Percentiles rank a stretch among this genome's conserved stretches.
phyloP scores from a whole-genome alignment of 768 basidiomycete species.

The Kwoniella bestiolae region DNA sequence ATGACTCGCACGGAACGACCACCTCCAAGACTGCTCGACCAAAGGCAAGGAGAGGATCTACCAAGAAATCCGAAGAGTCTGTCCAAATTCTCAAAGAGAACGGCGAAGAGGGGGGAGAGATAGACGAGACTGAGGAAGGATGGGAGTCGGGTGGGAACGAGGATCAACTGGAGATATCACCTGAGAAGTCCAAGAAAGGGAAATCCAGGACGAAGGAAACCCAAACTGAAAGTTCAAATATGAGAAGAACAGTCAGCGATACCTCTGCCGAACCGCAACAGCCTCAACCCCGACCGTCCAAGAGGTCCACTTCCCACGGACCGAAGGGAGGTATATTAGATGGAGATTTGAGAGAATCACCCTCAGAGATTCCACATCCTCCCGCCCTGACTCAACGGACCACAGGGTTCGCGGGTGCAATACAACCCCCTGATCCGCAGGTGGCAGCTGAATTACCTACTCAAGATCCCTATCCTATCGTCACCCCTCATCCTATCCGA shows the following conservation, averaged over 20 bases:
- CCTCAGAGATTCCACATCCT: constrained; percentile 4
- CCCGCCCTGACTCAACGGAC: constrained; percentile 27
- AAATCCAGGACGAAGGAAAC: constrained; percentile 4
- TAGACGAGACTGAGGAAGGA: constrained; percentile 39
- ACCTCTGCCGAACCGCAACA: constrained; percentile 27
- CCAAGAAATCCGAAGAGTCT: constrained; percentile 27
- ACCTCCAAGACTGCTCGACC: not conserved
- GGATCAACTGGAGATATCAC: constrained; percentile 19
- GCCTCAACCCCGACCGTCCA: not conserved
- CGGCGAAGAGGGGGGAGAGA: constrained; percentile 20
- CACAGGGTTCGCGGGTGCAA: constrained; percentile 43
- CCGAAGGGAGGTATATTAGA: not conserved
- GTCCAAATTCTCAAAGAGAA: constrained; percentile 28
- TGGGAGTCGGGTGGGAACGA: constrained; percentile 43
- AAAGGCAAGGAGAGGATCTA: constrained; percentile 21
- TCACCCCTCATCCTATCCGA: constrained; percentile 13
- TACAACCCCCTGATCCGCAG: constrained; percentile 37
- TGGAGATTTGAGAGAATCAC: constrained; percentile 12
- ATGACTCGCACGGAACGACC: constrained; percentile 19
- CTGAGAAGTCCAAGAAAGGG: constrained; percentile 15
- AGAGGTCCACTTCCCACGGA: not conserved
- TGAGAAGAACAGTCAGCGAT: constrained; percentile 44
- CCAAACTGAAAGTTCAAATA: constrained; percentile 9
- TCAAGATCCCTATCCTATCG: constrained; percentile 26
- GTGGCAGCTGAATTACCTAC: constrained; percentile 25